A percentile compares a stretch with the other conserved stretches of the same genome.
These are phyloP conservation scores for Dioszegia aurantiaca DNA, from an alignment of 768 basidiomycete genomes.

Conservation along the genomic window DNA sequence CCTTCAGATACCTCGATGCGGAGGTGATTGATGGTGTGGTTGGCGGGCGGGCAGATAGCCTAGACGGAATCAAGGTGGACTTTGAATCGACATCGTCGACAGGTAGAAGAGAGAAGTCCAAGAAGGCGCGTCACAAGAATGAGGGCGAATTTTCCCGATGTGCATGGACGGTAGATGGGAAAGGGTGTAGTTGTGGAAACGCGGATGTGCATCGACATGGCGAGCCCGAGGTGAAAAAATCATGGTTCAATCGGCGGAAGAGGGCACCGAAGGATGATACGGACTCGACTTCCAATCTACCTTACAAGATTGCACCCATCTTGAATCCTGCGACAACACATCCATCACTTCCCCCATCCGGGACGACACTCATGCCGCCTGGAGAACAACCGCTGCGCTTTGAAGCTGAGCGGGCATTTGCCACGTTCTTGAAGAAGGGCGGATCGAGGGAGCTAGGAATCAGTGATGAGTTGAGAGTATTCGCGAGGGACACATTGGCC, in stretches of 20 bases:
- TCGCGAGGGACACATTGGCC: slow-evolving; percentile 22
- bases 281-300: too few relatives aligned
- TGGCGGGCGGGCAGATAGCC: background rate
- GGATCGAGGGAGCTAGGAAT: slow-evolving; percentile 40
- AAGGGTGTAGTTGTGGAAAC: slow-evolving; percentile 12
- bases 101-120: background rate
- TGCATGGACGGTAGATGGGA: slow-evolving; percentile 13
- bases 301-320: background rate
- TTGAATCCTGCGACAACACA: slow-evolving; percentile 1
- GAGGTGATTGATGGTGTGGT: slow-evolving; percentile 9
- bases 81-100: background rate
- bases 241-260: slow-evolving; percentile 4
- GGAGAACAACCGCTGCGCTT: slow-evolving; percentile 41
- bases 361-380: slow-evolving; percentile 24
- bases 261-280: background rate
- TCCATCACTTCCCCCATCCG: slow-evolving; percentile 30
- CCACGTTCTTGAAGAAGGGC: slow-evolving; percentile 38
- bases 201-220: background rate
- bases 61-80: slow-evolving; percentile 6
- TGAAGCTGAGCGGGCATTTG: slow-evolving; percentile 42
- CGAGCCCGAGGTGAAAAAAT: background rate
- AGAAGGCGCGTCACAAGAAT: background rate
- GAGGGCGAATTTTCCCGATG: slow-evolving; percentile 14
- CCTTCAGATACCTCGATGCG: slow-evolving; percentile 39
- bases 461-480: slow-evolving; percentile 41